Evolutionary conservation across 2,329 filamentous ascomycete genomes (phyloP).

Genomic region (Penicillium freii): DNA sequence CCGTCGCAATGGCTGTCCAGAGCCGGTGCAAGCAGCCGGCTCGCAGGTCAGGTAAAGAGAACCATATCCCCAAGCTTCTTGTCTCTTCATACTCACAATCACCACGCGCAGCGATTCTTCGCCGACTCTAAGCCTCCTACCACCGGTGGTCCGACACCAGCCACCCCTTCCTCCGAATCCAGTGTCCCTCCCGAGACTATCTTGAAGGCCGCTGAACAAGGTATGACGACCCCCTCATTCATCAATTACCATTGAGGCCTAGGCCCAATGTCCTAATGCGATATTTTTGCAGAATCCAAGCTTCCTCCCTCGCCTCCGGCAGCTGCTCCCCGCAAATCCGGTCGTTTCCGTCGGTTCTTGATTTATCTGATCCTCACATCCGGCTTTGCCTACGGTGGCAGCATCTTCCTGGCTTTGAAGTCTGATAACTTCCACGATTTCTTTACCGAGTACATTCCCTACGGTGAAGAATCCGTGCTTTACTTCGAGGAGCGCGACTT

Average conservation of each 20-base stretch:
- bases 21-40: constrained; percentile 38
- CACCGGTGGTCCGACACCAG: constrained; percentile 42
- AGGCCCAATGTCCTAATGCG: constrained; percentile 28
- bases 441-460: constrained; percentile 95
- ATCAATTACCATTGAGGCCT: constrained; percentile 5
- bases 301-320: constrained; percentile 41
- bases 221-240: constrained; percentile 21
- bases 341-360: constrained; percentile 74
- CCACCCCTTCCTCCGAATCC: constrained; percentile 46
- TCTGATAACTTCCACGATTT: constrained; percentile 99
- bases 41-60: constrained; percentile 43
- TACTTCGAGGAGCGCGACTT: constrained; percentile 97
- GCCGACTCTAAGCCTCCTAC: constrained; percentile 48
- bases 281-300: constrained; percentile 38
- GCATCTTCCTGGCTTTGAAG: constrained; percentile 87
- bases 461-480: constrained; percentile 87
- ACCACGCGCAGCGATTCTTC: constrained; percentile 47
- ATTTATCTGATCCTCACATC: constrained; percentile 74
- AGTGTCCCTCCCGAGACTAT: constrained; percentile 51
- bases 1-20: constrained; percentile 46
- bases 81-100: constrained; percentile 27
- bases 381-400: constrained; percentile 76
- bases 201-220: constrained; percentile 42
- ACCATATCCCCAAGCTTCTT: constrained; percentile 12
- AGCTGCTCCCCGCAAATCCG: constrained; percentile 60